phyloP scores from a whole-genome alignment of 176 grass and related monocot species.

The Saccharum spontaneum region DNA sequence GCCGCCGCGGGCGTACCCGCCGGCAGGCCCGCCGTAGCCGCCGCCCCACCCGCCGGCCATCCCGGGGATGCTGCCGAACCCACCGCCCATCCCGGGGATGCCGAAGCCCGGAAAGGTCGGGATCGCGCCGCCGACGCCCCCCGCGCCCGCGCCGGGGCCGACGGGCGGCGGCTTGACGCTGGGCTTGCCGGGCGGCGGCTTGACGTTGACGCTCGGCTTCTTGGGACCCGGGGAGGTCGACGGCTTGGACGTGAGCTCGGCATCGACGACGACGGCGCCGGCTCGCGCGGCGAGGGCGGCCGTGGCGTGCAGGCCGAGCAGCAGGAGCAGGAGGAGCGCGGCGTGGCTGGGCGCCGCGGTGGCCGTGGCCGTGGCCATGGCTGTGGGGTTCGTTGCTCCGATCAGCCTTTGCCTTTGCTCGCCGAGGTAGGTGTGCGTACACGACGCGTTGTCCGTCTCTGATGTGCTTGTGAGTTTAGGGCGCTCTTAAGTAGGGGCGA shows the following conservation, averaged over 20 bases:
- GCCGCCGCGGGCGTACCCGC: slow-evolving; percentile 68
- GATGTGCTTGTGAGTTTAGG: background rate
- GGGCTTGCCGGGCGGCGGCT: slow-evolving; percentile 11
- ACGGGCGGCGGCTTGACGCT: background rate
- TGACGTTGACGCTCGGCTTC: background rate
- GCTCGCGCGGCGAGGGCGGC: slow-evolving; percentile 2
- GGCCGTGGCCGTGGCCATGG: background rate
- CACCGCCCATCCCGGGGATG: slow-evolving; percentile 50
- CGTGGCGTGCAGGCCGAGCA: slow-evolving; percentile 7
- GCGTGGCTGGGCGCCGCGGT: background rate
- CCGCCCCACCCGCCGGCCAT: slow-evolving; percentile 81
- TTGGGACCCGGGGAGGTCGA: background rate
- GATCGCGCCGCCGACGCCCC: slow-evolving; percentile 26
- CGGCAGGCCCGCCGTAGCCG: slow-evolving; percentile 55
- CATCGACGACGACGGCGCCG: background rate
- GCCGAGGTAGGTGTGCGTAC: background rate
- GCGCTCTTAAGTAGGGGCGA: background rate
- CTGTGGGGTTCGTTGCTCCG: background rate
- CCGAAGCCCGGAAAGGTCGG: slow-evolving; percentile 54
- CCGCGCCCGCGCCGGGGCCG: background rate
- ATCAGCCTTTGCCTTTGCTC: background rate
- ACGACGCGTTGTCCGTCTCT: background rate
- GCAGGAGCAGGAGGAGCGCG: slow-evolving; percentile 33
- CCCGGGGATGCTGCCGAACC: slow-evolving; percentile 41
- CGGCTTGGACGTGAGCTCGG: background rate